Conservation (phyloP, 73 alveolate genomes). For the Tetrahymena borealis region DNA sequence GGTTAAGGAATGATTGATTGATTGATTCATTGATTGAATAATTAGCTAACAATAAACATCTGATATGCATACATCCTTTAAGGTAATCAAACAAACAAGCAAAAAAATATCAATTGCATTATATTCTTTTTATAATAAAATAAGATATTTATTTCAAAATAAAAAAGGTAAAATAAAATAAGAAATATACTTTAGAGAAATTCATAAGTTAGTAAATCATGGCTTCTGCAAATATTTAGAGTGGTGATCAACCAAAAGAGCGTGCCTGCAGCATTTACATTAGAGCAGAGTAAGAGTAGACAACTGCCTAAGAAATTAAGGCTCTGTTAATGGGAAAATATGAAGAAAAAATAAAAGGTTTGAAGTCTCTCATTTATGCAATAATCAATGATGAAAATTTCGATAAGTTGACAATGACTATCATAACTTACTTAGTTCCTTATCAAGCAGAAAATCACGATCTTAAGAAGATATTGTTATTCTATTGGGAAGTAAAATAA, state of each 20-base stretch:
- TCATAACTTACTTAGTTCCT: constrained; percentile 72
- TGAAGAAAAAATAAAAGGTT: constrained; percentile 73
- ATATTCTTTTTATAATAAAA: not conserved
- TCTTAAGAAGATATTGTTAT: constrained; percentile 80
- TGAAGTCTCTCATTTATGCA: constrained; percentile 77
- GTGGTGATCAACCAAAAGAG: not conserved
- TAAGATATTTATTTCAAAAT: not conserved
- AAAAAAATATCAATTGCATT: not conserved
- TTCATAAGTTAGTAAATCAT: not conserved
- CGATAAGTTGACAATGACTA: constrained; percentile 87
- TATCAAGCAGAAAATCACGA: constrained; percentile 75
- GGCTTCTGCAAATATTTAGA: not conserved
- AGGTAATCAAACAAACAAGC: not conserved
- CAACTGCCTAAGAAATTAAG: not conserved
- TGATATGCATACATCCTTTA: not conserved
- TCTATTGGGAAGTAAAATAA: constrained; percentile 90
- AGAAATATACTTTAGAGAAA: not conserved
- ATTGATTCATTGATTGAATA: not conserved
- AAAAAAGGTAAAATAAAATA: not conserved
- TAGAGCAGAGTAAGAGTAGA: not conserved
- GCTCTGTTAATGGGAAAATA: constrained; percentile 64
- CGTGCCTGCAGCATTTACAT: not conserved
- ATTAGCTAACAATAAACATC: not conserved
- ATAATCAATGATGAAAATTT: constrained; percentile 86
- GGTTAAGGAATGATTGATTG: no score